These are phyloP conservation scores for Eleusine indica DNA, from an alignment of 176 grass and related monocot genomes.

Conservation along the genomic window DNA sequence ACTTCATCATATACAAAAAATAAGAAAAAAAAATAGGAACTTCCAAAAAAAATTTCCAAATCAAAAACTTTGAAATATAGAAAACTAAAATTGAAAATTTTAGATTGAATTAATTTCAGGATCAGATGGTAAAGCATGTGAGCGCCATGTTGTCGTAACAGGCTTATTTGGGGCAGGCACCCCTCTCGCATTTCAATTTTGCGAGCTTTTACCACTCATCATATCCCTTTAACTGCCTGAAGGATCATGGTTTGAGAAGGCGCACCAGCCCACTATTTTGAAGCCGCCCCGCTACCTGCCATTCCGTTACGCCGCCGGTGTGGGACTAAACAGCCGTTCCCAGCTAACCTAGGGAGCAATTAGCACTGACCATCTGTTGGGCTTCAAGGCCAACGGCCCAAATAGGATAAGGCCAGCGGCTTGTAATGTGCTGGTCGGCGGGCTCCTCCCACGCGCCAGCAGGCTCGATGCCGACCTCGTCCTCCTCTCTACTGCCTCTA, in stretches of 20 bases:
- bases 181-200: neutral
- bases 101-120: neutral
- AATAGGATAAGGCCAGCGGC: too few species aligned
- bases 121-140: neutral
- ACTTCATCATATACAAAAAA: too few species aligned
- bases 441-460: too few species aligned
- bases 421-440: too few species aligned
- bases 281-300: fast-evolving
- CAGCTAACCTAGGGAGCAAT: too few species aligned
- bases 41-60: too few species aligned
- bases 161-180: slow-evolving; percentile 6
- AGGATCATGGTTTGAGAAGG: neutral
- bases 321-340: slow-evolving; percentile 30
- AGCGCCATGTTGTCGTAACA: neutral
- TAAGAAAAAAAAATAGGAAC: too few species aligned
- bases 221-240: slow-evolving; percentile 50
- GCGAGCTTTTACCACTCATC: slow-evolving; percentile 49
- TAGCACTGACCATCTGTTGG: too few species aligned
- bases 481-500: too few species aligned
- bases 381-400: too few species aligned
- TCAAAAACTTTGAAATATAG: too few species aligned
- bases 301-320: fast-evolving
- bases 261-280: neutral
- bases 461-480: too few species aligned
- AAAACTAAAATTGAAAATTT: neutral